A percentile compares a stretch with the other conserved stretches of the same genome.
Evolutionary conservation across 306 rosid species (phyloP).

Genomic region (Sphenostylis stenocarpa): DNA sequence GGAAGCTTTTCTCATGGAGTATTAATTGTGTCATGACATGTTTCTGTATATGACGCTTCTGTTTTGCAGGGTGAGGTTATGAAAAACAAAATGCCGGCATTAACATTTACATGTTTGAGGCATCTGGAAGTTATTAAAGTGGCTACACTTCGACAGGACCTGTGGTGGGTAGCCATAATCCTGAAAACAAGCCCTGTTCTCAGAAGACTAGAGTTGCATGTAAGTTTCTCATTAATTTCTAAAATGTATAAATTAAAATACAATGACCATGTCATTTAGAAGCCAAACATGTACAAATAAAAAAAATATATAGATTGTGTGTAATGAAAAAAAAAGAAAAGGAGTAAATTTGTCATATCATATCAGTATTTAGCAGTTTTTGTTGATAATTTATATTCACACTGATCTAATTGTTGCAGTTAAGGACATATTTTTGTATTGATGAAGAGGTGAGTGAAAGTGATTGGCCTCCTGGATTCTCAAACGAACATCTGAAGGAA

Average conservation of each 20-base stretch:
- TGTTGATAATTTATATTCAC: background rate
- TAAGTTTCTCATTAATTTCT: conserved; percentile 10
- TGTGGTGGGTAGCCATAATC: conserved; percentile 17
- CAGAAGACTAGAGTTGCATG: conserved; percentile 34
- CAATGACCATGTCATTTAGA: too few relatives aligned
- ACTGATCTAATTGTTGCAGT: conserved; percentile 22
- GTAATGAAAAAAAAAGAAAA: too few relatives aligned
- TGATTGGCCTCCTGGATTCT: background rate
- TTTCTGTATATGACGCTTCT: background rate
- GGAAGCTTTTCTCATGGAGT: background rate
- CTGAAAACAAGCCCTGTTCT: conserved; percentile 36
- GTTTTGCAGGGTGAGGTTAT: conserved; percentile 11
- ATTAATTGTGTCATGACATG: background rate
- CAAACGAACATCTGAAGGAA: conserved; percentile 31
- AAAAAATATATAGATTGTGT: too few relatives aligned
- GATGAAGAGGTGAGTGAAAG: conserved; percentile 1
- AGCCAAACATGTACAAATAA: too few relatives aligned
- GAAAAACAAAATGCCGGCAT: background rate
- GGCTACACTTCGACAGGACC: background rate
- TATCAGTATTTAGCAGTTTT: background rate
- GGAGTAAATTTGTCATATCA: too few relatives aligned
- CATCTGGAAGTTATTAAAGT: conserved; percentile 34
- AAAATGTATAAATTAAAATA: background rate
- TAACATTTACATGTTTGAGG: conserved; percentile 26
- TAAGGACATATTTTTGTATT: background rate